Conservation (phyloP, 2,329 filamentous ascomycete species). For the Aureobasidium namibiae region DNA sequence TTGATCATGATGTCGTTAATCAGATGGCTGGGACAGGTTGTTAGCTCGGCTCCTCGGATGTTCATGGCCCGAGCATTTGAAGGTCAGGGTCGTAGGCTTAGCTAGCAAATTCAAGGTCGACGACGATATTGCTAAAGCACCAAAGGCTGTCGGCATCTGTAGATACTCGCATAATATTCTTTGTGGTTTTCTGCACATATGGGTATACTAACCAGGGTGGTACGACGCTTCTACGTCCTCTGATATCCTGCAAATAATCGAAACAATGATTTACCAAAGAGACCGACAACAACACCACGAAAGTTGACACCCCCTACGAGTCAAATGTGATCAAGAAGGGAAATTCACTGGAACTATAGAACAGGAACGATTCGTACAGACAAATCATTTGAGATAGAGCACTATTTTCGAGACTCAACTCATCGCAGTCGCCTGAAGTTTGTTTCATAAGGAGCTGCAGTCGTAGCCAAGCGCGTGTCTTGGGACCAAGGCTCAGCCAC, state of each 20-base stretch:
- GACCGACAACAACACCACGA: no score
- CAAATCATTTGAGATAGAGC: background rate
- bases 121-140: background rate
- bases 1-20: background rate
- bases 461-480: background rate
- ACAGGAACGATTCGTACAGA: background rate
- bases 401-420: background rate
- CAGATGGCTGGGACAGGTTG: background rate
- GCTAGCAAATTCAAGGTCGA: background rate
- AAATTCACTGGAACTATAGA: no score
- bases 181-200: background rate
- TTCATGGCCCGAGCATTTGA: background rate
- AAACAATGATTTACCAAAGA: no score
- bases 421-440: background rate
- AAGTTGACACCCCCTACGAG: no score
- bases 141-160: background rate
- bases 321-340: no score
- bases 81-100: background rate
- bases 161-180: background rate
- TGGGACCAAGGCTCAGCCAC: slow-evolving; percentile 6
- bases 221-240: no score
- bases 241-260: no score
- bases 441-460: background rate
- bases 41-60: background rate
- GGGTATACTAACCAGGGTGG: no score